These are phyloP conservation scores for Ceraceosorus guamensis DNA, from an alignment of 1,284 basidiomycete genomes.

Conservation along the genomic window DNA sequence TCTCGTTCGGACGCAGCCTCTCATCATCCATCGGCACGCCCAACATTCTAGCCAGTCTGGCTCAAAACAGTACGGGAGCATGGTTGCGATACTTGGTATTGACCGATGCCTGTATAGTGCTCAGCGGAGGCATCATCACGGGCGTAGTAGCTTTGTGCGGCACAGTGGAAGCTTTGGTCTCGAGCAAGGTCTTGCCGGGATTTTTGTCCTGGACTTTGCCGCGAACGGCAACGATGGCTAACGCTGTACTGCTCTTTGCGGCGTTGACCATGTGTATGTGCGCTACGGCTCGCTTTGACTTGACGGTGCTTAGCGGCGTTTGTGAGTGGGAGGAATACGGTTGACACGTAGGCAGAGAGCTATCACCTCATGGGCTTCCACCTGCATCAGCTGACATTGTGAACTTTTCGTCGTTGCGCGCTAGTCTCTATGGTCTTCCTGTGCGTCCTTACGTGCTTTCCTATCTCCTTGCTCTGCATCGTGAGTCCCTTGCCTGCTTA, in stretches of 20 bases:
- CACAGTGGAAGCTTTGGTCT: slow-evolving; percentile 19
- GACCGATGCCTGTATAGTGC: slow-evolving; percentile 26
- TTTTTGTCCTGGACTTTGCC: slow-evolving; percentile 55
- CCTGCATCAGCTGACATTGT: no score
- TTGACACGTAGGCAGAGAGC: background rate
- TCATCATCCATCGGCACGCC: slow-evolving; percentile 14
- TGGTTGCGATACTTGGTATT: slow-evolving; percentile 29
- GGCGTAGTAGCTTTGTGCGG: slow-evolving; percentile 25
- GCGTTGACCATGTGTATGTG: slow-evolving; percentile 57
- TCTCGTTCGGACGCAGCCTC: background rate
- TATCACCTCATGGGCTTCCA: no score
- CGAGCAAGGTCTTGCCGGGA: slow-evolving; percentile 58
- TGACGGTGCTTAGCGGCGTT: slow-evolving; percentile 65
- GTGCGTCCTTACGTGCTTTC: slow-evolving; percentile 60
- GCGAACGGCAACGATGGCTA: slow-evolving; percentile 55
- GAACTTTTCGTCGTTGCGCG: background rate
- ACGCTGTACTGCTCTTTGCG: slow-evolving; percentile 56
- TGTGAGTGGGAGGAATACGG: slow-evolving; percentile 5
- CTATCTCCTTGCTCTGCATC: slow-evolving; percentile 58
- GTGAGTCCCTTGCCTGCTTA: slow-evolving; percentile 17
- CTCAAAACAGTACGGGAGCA: slow-evolving; percentile 15
- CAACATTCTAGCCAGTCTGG: slow-evolving; percentile 25
- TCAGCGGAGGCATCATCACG: slow-evolving; percentile 34
- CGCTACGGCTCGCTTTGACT: slow-evolving; percentile 72
- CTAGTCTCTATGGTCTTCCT: slow-evolving; percentile 56